Conservation (phyloP, 2,329 filamentous ascomycete genomes). For the Fusarium illudens region DNA sequence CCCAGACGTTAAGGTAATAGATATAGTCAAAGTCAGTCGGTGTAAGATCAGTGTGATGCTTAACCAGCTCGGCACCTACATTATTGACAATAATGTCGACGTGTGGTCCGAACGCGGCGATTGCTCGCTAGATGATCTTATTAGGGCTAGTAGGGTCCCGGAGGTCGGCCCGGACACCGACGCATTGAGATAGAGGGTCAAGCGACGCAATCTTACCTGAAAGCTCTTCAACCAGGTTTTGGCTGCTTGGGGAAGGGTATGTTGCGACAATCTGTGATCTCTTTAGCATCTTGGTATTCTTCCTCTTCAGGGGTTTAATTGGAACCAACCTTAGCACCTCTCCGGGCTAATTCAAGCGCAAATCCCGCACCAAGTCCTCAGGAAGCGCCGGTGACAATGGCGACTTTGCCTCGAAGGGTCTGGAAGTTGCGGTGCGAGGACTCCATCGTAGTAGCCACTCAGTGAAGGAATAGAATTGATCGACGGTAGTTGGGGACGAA, state of each 20-base stretch:
- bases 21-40: slow-evolving; percentile 17
- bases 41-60: slow-evolving; percentile 6
- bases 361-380: slow-evolving; percentile 24
- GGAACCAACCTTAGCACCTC: slow-evolving; percentile 18
- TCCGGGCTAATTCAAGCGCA: slow-evolving; percentile 20
- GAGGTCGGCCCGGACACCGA: slow-evolving; percentile 15
- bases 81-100: slow-evolving; percentile 26
- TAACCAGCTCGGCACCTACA: slow-evolving; percentile 24
- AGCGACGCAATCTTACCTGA: slow-evolving; percentile 11
- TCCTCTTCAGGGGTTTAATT: fast-evolving
- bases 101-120: slow-evolving; percentile 1
- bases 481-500: background rate
- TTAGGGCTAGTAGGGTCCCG: background rate
- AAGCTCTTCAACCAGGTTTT: slow-evolving; percentile 8
- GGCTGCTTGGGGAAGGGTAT: slow-evolving; percentile 22
- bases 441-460: background rate
- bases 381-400: slow-evolving; percentile 23
- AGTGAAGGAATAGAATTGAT: background rate
- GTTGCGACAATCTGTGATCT: slow-evolving; percentile 11
- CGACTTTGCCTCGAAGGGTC: slow-evolving; percentile 26
- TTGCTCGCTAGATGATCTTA: background rate
- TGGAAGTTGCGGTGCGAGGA: slow-evolving; percentile 1
- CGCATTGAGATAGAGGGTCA: slow-evolving; percentile 5
- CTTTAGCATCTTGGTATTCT: background rate
- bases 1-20: slow-evolving; percentile 28